Conservation (phyloP, 2,329 filamentous ascomycete species). For the Dothideomycetes sp. region DNA sequence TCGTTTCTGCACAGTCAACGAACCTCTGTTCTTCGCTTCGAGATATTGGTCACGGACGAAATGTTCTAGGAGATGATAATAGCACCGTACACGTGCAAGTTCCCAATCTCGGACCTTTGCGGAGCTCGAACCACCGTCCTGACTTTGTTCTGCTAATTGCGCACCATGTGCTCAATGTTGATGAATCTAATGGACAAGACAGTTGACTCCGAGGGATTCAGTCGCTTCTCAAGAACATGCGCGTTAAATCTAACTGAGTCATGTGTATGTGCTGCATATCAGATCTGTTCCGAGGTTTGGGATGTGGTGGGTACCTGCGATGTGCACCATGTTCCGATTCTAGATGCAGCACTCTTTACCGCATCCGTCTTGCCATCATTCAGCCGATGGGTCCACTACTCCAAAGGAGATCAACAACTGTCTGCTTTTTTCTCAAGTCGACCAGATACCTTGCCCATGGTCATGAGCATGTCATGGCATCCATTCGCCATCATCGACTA, state of each 20-base stretch:
- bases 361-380: background rate
- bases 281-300: background rate
- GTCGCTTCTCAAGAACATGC: background rate
- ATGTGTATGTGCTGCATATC: conserved; percentile 1
- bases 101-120: too few relatives aligned
- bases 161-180: conserved; percentile 1
- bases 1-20: conserved; percentile 5
- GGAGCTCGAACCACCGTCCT: too few relatives aligned
- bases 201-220: background rate
- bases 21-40: conserved; percentile 8
- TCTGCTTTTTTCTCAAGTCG: background rate
- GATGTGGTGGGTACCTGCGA: background rate
- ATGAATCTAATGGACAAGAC: conserved; percentile 3
- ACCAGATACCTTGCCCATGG: background rate
- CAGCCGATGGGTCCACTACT: background rate
- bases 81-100: background rate
- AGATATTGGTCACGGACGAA: background rate
- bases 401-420: conserved; percentile 1
- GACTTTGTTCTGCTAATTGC: conserved; percentile 3
- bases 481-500: background rate
- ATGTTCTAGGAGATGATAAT: background rate
- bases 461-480: background rate
- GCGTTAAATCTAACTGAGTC: conserved; percentile 7
- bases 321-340: conserved; percentile 7
- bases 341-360: conserved; percentile 11